Evolutionary conservation across 73 alveolate species (phyloP), one percentile per base, ranked within the genome.

Genomic region (Symbiodinium pilosum): DNA sequence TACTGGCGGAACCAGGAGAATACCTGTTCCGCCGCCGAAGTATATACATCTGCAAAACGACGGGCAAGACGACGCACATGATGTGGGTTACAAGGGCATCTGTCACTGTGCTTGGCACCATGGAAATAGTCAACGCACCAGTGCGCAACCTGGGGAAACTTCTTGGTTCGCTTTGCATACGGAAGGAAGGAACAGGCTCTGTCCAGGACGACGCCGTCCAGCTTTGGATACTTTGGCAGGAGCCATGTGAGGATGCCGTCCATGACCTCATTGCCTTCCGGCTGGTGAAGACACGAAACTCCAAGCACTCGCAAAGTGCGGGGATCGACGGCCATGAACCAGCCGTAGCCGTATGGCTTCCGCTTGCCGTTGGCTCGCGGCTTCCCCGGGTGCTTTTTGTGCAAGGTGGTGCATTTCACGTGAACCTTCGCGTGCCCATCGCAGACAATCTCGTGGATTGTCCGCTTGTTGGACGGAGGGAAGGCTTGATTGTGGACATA

Each of bases 51-150:
- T 8, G n/a, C 44, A 54, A 84, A 34, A 30, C 92, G 92, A 30
- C 68, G 68, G 43, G 28, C 28, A 2, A 84, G 92, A 8, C 73
- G 69, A 26, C 43, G 69, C 32, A 84, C 71, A 43, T 26, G 73
- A 14, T 30, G 42, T 6, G 92, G 92, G 73, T 42, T 43, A 43
- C 92, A 84, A 38, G 92, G 92, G 47, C 75, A 84, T 26, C 18
- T 4, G 71, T 84, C 44, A n/a, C 40, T 42, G 81, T 68, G 97
- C 21, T 71, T 71, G 85, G 9, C 34, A 18, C 89, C 59, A 40
- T 91, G 97, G 81, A 91, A 91, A 42, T 47, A 41, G 81, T 68
- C 89, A 41, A 91, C 41, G 42, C 89, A 64, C 88, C 64, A 68
- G 42, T 52, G 71, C 30, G 44, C 77, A 30, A 91, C 39, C 41